Conservation (phyloP, 1,284 basidiomycete species). For the Gomphus bonarii region DNA sequence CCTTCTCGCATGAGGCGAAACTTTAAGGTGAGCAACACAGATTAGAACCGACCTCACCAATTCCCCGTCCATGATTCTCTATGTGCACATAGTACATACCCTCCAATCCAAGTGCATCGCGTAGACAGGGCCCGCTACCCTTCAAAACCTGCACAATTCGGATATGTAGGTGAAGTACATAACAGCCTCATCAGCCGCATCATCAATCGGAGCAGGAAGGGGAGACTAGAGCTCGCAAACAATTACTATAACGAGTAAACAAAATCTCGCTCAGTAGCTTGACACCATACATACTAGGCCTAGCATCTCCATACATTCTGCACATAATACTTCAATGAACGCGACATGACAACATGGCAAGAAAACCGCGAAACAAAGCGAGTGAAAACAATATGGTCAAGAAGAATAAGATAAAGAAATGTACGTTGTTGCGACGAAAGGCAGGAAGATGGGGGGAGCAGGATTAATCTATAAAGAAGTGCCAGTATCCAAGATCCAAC, state of each 20-base stretch:
- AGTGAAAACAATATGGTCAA: conserved; percentile 1
- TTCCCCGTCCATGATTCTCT: too few species aligned
- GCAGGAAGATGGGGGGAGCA: background rate
- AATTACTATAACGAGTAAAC: background rate
- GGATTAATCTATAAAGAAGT: conserved; percentile 1
- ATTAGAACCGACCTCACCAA: too few species aligned
- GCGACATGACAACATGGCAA: background rate
- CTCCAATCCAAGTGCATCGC: too few species aligned
- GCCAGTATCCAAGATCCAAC: background rate
- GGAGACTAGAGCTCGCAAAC: too few species aligned
- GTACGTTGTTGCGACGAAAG: background rate
- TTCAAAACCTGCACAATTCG: too few species aligned
- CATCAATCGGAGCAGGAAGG: too few species aligned
- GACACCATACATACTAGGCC: background rate
- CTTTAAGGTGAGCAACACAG: too few species aligned
- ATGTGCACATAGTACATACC: too few species aligned
- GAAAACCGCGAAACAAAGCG: background rate
- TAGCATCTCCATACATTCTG: background rate
- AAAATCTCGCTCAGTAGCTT: background rate
- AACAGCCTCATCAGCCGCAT: too few species aligned
- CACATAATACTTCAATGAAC: background rate
- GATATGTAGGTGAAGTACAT: too few species aligned
- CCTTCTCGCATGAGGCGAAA: too few species aligned
- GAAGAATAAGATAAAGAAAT: conserved; percentile 1
- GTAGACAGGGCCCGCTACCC: too few species aligned